Base-by-base conservation (phyloP, 805 yeast genomes). In the Soucietia sequanensis region DNA sequence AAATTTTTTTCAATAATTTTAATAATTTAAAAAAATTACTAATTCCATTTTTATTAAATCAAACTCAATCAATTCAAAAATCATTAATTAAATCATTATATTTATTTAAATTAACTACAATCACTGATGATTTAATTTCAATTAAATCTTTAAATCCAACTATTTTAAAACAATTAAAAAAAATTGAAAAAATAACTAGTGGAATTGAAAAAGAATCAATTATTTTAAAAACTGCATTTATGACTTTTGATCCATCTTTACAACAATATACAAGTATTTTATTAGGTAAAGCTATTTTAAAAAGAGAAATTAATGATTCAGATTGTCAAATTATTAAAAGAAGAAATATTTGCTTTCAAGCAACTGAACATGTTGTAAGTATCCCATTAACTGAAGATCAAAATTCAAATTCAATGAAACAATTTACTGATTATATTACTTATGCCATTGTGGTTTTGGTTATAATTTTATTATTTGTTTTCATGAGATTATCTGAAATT, bases 341-440 rank as follows among this genome's bases (percentile, higher is more conserved):
- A 27, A 44, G 74, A 32, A 61, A 59, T 10, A 50, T 68, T 5
- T 68, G 74, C 30, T 57, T 48, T 33, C 66, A 54, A 42, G 71
- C 72, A 2, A 68, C 69, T 2, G 70, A 64, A 31, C 62, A 62
- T 36, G 69, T 66, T 18, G 67, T 67, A 11, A 56, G 64, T 40
- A 67, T 68, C 21, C 72, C 72, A 6, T 53, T 66, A 19, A 52
- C 62, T 2, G 68, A 62, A 35, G 62, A 58, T 16, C 62, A 54
- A 31, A 24, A 51, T 6, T 30, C 48, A n/a, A 38, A 43, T n/a
- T 30, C 42, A n/a, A 43, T 50, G 45, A 48, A 49, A 35, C 39
- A 43, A 17, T 39, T 58, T 24, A 44, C 52, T 13, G 48, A 49
- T 31, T 60, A 62, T 40, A 13, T 58, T 5, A 42, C 46, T 3